These are phyloP conservation scores for Leccinum obscurum DNA, from an alignment of 768 basidiomycete species.

Conservation along the genomic window DNA sequence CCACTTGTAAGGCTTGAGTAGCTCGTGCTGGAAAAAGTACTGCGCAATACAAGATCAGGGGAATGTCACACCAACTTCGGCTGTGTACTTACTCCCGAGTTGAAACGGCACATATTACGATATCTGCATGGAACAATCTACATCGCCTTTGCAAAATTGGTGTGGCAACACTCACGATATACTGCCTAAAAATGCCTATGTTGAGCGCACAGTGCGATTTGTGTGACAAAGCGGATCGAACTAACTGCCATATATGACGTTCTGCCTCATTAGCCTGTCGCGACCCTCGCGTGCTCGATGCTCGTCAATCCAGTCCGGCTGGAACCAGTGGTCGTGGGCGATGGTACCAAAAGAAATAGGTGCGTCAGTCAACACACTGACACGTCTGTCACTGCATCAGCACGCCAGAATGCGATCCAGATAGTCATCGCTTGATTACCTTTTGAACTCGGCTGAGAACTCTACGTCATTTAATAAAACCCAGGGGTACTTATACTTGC, in stretches of 20 bases:
- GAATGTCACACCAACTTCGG: not conserved
- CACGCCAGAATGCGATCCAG: not conserved
- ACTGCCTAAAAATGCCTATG: conserved; percentile 35
- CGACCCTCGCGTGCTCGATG: conserved; percentile 53
- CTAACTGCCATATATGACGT: conserved; percentile 52
- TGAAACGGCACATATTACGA: conserved; percentile 78
- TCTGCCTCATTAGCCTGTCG: conserved; percentile 47
- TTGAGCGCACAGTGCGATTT: not conserved
- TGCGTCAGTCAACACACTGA: conserved; percentile 40
- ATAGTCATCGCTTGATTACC: conserved; percentile 22
- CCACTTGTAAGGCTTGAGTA: conserved; percentile 54
- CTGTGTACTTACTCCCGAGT: conserved; percentile 55
- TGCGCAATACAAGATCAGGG: conserved; percentile 22
- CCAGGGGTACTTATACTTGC: conserved; percentile 58
- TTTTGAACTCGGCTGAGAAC: conserved; percentile 56
- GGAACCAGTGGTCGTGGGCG: conserved; percentile 63
- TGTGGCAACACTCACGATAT: conserved; percentile 37
- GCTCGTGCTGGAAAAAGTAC: conserved; percentile 57
- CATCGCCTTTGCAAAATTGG: not conserved
- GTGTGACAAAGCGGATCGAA: conserved; percentile 11
- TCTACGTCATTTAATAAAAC: conserved; percentile 63
- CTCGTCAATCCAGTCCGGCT: conserved; percentile 76
- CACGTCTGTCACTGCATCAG: conserved; percentile 31
- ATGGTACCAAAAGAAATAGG: conserved; percentile 57
- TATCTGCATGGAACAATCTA: conserved; percentile 38